Base-by-base conservation (phyloP, 2,329 filamentous ascomycete genomes). In the Alternaria triticina region DNA sequence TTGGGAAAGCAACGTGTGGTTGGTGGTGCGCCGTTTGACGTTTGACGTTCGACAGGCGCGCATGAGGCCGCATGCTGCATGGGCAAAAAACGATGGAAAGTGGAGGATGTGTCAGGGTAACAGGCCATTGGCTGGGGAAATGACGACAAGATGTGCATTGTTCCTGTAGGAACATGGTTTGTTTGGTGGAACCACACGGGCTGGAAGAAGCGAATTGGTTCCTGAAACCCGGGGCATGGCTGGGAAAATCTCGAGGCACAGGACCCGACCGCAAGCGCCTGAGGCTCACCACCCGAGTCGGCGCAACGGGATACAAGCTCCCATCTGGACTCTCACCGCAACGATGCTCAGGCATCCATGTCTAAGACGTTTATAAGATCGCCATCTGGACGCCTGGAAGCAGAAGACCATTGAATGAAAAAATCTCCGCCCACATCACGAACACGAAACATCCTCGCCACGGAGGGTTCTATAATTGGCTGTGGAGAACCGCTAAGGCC, bases 101-200 rank as follows among this genome's bases (percentile, higher is more conserved):
- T 52, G 49, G 62, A 62, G 49, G 63, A 54, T 25, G 40, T 46
- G 47, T 33, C 28, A 36, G 57, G 40, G 54, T 13, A 43, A 47
- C 15, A 28, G 45, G 43, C 36, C 36, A 25, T 56, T 20, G 52
- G 52, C 36, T 36, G 54, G 61, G 33, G 57, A 56, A 49, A 65
- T 67, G 61, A 65, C 66, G 60, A 64, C 56, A 44, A 57, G 28
- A 64, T 52, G 50, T 50, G 56, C 56, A 45, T 62, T 59, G 68
- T 69, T 67, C 59, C 66, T 66, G 64, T 54, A 64, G 64, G 61
- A 67, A 69, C 68, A 27, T 56, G 57, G 25, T 59, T 55, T 46
- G 56, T 28, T 51, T 56, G 30, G 59, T 65, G 61, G 50, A 52
- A 62, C 59, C 59, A 62, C 43, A 56, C 47, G 64, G 56, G 47